Percentiles rank a stretch among this genome's conserved stretches.
Conservation (phyloP, 225 moss, liverwort and hornwort genomes). For the Pseudisothecium myosuroides region DNA sequence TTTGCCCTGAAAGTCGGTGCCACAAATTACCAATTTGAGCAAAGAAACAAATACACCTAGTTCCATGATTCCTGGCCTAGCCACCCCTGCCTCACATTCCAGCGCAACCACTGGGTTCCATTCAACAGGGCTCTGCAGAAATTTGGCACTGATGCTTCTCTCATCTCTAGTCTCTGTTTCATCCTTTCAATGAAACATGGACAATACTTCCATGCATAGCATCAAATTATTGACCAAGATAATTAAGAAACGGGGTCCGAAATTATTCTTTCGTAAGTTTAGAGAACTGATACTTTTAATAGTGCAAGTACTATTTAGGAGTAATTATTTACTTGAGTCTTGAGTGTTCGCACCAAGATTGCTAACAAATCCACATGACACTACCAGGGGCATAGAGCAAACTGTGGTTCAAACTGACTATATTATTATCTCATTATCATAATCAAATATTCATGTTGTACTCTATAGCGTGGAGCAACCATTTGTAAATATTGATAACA, state of each 20-base stretch:
- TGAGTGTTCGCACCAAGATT: too few species aligned
- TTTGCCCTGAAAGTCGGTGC: not conserved
- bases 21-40: not conserved
- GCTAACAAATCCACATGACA: not conserved
- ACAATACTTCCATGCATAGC: not conserved
- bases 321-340: not conserved
- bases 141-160: not conserved
- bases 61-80: not conserved
- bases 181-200: not conserved
- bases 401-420: not conserved
- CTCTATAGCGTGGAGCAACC: too few species aligned
- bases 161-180: not conserved
- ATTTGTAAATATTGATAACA: not conserved
- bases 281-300: not conserved
- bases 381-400: too few species aligned
- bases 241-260: not conserved
- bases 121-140: not conserved
- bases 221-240: not conserved
- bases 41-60: not conserved
- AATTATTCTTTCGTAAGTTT: not conserved
- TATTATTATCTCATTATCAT: not conserved
- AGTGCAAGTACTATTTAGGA: not conserved
- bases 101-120: not conserved
- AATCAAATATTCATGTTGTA: not conserved
- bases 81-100: not conserved